Evolutionary conservation across 306 rosid species (phyloP), one percentile per base, ranked within the genome.

Genomic region (Herpetospermum pedunculosum): DNA sequence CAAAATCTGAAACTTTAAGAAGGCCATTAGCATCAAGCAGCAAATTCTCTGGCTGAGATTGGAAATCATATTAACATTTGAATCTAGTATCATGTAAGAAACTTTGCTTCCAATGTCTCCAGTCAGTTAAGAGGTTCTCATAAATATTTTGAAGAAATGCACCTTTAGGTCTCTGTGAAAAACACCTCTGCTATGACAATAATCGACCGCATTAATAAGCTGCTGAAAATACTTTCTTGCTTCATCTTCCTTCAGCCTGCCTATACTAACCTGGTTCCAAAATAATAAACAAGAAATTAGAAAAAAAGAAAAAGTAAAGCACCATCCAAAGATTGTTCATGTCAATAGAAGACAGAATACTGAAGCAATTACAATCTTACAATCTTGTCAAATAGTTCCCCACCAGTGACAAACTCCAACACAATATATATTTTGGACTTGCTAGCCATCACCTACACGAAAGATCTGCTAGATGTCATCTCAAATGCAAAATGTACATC

Each of bases 391-490:
- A 94, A 94, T 43, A 94, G 82, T 78, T 94, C 98, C 70, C 98
- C 98, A 52, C 98, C 98, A 8, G 96, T 94, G 73, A 94, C 96
- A 71, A 89, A 83, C 81, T 94, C 97, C 91, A 91, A 54, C 44
- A 94, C 98, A 52, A 91, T 94, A 80, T 91, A 94, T 80, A 94
- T 91, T 80, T 91, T 94, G 32, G 96, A 81, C 85, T 73, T 94
- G 95, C 96, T 94, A 73, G 97, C 98, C 94, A 91, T 94, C 70
- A 91, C 97, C 98, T 94, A 76, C 82, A 82, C 72, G 50, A 81
- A 48, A 73, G 76, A 82, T 75, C 74, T 77, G 77, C 76, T 44
- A 7, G 52, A 81, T 79, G 76, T 75, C 78, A 60, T 77, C 78
- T 69, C 16, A n/a, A 32, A 78, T 78, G 35, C 73, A 73, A 68